phyloP scores from a whole-genome alignment of 116 monocot genomes.

The Posidonia oceanica region DNA sequence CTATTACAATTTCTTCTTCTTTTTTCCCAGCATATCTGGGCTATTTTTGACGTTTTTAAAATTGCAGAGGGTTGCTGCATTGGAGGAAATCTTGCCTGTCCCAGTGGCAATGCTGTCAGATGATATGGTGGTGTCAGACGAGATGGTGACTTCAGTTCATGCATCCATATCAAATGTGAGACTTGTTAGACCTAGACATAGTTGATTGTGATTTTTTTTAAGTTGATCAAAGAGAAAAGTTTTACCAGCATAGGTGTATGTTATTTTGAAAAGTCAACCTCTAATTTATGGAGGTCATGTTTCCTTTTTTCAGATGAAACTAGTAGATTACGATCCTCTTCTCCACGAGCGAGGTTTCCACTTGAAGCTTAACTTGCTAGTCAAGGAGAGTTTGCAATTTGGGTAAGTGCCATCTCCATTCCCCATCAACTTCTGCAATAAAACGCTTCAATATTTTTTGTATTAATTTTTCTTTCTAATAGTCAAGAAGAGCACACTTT shows the following conservation, averaged over 20 bases:
- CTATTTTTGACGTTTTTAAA: neutral
- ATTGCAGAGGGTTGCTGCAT: constrained; percentile 60
- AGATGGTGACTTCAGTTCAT: constrained; percentile 35
- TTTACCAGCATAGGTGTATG: neutral
- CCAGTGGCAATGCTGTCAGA: constrained; percentile 21
- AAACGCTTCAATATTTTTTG: neutral
- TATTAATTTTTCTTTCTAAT: neutral
- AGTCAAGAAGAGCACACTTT: too few species aligned
- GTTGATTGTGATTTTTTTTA: neutral
- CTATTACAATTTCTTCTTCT: too few species aligned
- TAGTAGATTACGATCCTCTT: constrained; percentile 75
- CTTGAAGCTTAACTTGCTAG: constrained; percentile 44
- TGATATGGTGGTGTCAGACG: constrained; percentile 29
- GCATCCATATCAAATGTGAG: constrained; percentile 51
- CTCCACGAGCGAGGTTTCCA: constrained; percentile 78
- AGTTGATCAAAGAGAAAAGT: constrained; percentile 1
- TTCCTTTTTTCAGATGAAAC: constrained; percentile 35
- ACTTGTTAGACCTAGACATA: neutral
- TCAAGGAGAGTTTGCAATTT: constrained; percentile 73
- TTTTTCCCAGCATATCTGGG: neutral
- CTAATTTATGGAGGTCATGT: neutral
- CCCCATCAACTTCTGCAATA: neutral
- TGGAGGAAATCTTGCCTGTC: constrained; percentile 67
- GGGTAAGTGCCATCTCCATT: constrained; percentile 35
- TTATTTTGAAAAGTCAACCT: neutral